Conservation (phyloP, 352 stramenopile genomes). For the Phytophthora pluvialis region DNA sequence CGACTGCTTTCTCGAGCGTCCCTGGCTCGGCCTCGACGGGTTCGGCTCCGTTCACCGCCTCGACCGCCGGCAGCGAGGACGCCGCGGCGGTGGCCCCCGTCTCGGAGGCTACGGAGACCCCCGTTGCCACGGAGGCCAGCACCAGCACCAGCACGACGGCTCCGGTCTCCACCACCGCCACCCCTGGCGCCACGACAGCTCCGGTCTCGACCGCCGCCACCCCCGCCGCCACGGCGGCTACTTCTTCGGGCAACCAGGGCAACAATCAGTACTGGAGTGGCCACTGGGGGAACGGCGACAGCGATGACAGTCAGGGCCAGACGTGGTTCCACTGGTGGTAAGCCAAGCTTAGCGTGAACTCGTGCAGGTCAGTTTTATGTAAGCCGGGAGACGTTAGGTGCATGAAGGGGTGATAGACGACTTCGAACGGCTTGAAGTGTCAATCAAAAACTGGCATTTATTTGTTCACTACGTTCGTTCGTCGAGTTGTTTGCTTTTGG, state of each 20-base stretch:
- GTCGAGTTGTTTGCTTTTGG: slow-evolving; percentile 4
- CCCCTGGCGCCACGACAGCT: slow-evolving; percentile 5
- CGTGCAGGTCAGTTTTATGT: slow-evolving; percentile 16
- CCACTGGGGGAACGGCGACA: slow-evolving; percentile 9
- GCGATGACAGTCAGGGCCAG: slow-evolving; percentile 5
- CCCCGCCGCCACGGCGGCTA: slow-evolving; percentile 8
- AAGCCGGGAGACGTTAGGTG: slow-evolving; percentile 5
- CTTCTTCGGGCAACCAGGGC: slow-evolving; percentile 13
- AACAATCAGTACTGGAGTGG: slow-evolving; percentile 15
- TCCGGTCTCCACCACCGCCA: slow-evolving; percentile 3
- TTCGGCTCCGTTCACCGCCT: slow-evolving; percentile 13
- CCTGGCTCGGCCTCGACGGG: slow-evolving; percentile 17
- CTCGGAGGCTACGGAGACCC: slow-evolving; percentile 15
- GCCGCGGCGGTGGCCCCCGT: slow-evolving; percentile 20
- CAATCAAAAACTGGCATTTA: slow-evolving; percentile 37
- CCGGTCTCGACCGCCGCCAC: slow-evolving; percentile 3
- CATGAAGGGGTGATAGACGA: too few relatives aligned
- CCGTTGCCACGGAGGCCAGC: slow-evolving; percentile 4
- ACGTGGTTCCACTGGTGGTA: slow-evolving; percentile 32
- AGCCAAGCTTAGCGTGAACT: slow-evolving; percentile 3
- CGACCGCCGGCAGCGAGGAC: slow-evolving; percentile 8
- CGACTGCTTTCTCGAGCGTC: slow-evolving; percentile 14
- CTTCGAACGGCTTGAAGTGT: slow-evolving; percentile 30
- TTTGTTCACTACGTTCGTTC: slow-evolving; percentile 20
- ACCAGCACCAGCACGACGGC: slow-evolving; percentile 8